Conservation (phyloP, 129 eudicot genomes). For the Tagetes erecta region DNA sequence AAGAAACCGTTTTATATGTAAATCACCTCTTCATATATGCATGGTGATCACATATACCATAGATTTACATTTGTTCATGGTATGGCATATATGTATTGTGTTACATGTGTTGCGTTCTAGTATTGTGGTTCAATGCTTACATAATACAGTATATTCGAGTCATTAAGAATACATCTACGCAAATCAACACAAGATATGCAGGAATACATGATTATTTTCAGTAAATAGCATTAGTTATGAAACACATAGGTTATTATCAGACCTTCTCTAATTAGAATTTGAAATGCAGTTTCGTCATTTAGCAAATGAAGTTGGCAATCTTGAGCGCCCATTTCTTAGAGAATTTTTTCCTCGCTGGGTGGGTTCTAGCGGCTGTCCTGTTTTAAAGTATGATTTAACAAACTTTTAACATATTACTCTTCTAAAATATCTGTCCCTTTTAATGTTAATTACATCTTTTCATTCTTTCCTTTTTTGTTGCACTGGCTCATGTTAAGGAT, state of each 20-base stretch:
- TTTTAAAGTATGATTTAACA: constrained; percentile 59
- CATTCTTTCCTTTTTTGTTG: constrained; percentile 14
- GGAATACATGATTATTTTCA: background rate
- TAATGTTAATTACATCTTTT: constrained; percentile 31
- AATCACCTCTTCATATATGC: background rate
- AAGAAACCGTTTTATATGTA: background rate
- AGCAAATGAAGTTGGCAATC: constrained; percentile 95
- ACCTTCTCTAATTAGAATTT: background rate
- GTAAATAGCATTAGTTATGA: constrained; percentile 8
- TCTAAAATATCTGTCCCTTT: constrained; percentile 8
- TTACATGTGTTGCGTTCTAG: background rate
- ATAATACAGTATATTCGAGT: background rate
- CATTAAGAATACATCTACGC: background rate
- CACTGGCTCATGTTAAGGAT: constrained; percentile 50
- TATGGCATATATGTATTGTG: constrained; percentile 11
- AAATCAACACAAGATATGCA: constrained; percentile 18
- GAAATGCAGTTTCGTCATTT: constrained; percentile 83
- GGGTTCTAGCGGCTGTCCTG: constrained; percentile 93
- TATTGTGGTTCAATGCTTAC: background rate
- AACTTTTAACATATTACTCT: background rate
- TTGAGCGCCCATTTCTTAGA: constrained; percentile 96
- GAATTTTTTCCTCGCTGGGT: constrained; percentile 98
- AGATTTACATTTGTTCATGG: constrained; percentile 14
- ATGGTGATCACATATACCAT: background rate
- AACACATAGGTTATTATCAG: constrained; percentile 12